Base-by-base conservation (phyloP, 2,329 filamentous ascomycete species). In the Calonectria pseudoturangicola region DNA sequence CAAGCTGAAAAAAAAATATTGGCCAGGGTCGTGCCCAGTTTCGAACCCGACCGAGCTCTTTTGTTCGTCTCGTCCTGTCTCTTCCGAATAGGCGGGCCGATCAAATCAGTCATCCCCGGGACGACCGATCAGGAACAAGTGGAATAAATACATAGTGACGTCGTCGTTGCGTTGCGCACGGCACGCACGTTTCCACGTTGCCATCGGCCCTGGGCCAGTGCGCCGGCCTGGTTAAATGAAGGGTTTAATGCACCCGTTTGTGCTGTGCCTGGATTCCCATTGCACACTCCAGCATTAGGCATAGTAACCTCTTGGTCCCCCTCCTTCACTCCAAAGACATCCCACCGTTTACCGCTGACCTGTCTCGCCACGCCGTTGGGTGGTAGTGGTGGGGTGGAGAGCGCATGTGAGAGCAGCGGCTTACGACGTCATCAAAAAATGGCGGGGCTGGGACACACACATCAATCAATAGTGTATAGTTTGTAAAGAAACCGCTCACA, bases 371-470 rank as follows among this genome's bases (percentile, higher is more conserved):
- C 16, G 54, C 33, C n/a, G 33, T 12, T 60, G n/a, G 33, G 4
- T 60, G n/a, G n/a, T 27, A 25, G 21, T 41, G 54, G 54, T 41
- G 54, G 36, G 54, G 36, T 36, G 13, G 30, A 18, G 30, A 18
- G 15, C 12, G 30, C 25, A 18, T 27, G 27, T 10, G 25, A 54
- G 15, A 18, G 50, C 16, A 33, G 54, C 27, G 28, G 39, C 54
- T 36, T 54, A 47, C 64, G 56, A 71, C 64, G 69, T 71, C 69
- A 67, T 71, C 28, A 27, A 18, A 71, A 71, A 71, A 58, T 21
- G 69, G 69, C 69, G 64, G 69, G 69, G 69, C 64, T 67, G 64
- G 69, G 51, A 21, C 47, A 15, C 56, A 62, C 39, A 62, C 30
- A 33, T 9, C 15, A 12, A 36, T 15, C 43, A 64, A 21, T 9